A percentile compares a stretch with the other conserved stretches of the same genome.
These are phyloP conservation scores for Noccaea caerulescens DNA, from an alignment of 345 rosid species.

Conservation along the genomic window DNA sequence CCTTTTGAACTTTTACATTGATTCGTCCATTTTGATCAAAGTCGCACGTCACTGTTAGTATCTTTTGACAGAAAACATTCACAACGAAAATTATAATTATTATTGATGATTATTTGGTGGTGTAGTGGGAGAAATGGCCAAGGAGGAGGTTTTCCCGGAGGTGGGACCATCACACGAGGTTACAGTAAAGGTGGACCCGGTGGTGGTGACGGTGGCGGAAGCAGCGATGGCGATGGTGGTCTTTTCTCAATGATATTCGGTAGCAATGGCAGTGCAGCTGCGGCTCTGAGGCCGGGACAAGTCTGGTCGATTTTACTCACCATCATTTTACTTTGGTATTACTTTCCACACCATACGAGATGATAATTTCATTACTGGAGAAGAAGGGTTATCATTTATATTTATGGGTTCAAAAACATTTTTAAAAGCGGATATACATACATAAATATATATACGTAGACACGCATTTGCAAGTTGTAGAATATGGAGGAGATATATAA, in stretches of 20 bases:
- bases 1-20: conserved; percentile 30
- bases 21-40: conserved; percentile 38
- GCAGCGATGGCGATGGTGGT: conserved; percentile 46
- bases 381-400: conserved; percentile 3
- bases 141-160: conserved; percentile 44
- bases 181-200: conserved; percentile 51
- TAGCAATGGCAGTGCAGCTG: conserved; percentile 48
- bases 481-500: conserved; percentile 32
- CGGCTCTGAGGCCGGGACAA: conserved; percentile 38
- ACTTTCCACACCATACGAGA: conserved; percentile 50
- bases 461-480: conserved; percentile 37
- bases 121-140: conserved; percentile 53
- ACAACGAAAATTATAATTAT: not conserved
- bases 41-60: conserved; percentile 28
- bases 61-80: conserved; percentile 20
- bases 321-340: conserved; percentile 37
- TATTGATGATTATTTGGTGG: conserved; percentile 28
- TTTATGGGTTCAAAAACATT: conserved; percentile 4
- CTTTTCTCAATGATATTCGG: conserved; percentile 76
- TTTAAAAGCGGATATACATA: conserved; percentile 15
- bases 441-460: conserved; percentile 11
- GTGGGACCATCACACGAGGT: conserved; percentile 54
- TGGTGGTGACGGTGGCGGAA: conserved; percentile 46
- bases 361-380: conserved; percentile 41
- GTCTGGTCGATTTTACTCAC: conserved; percentile 28